Evolutionary conservation across 805 yeast species (phyloP), one percentile per base, ranked within the genome.

Genomic region (Monosporozyma aquatica): DNA sequence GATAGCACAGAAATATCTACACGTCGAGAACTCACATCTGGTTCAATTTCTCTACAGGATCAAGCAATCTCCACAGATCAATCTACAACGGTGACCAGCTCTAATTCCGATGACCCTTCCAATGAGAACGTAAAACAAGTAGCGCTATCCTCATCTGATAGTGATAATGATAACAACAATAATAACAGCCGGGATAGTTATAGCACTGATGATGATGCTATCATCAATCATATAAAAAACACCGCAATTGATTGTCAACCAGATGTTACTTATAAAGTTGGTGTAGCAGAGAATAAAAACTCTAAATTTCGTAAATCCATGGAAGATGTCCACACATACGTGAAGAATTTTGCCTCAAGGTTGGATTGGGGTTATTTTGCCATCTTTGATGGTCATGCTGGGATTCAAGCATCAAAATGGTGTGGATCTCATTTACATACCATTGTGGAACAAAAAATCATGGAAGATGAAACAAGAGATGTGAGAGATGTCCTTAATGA

Each of bases 321-420:
- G 98, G 98, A 90, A 59, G 98, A 90, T 61, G 92, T 90, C 6
- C 97, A 90, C 61, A 84, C 94, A 0, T 86, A 83, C 54, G 87
- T 87, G 30, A 87, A 92, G 50, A 87, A 89, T 66, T 89, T 84
- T 67, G 92, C 89, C n/a, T 95, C 86, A 52, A 62, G 87, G 44
- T 67, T 82, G 24, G 96, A 87, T 59, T 83, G 95, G 82, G 97
- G 96, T 2, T 90, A 85, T 59, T 87, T 90, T 72, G 97, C 94
- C 14, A 74, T 90, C 1, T 90, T 87, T 64, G 98, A 90, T 63
- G 98, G 98, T 9, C 98, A 90, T 65, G 97, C 97, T 2, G 98
- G 98, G 18, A 78, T 78, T 43, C 86, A 79, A 51, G 82, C 95
- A 7, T 95, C 98, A 1, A 76, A 90, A 54, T 89, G 95, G 94